These are phyloP conservation scores for Trypanosoma conorhini DNA, from an alignment of 208 protist genomes.

Conservation along the genomic window DNA sequence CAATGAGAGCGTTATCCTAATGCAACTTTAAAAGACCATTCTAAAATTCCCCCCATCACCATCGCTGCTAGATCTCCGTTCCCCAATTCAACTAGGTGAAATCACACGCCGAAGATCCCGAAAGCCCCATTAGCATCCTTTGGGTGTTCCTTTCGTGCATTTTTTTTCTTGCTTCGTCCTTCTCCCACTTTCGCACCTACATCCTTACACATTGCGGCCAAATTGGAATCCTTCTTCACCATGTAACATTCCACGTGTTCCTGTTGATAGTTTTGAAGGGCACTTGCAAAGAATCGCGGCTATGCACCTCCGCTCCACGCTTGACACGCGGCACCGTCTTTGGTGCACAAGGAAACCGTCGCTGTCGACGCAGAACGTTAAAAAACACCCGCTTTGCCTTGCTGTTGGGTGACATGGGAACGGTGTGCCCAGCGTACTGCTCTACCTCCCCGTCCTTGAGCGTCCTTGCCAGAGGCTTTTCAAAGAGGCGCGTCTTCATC, in stretches of 20 bases:
- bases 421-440: constrained; percentile 76
- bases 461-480: constrained; percentile 55
- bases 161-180: constrained; percentile 9
- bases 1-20: no score
- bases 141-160: neutral
- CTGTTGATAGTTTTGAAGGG: constrained; percentile 69
- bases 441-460: constrained; percentile 65
- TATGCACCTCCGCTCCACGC: constrained; percentile 30
- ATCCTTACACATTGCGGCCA: neutral
- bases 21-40: neutral
- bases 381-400: constrained; percentile 63
- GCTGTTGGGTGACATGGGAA: constrained; percentile 74
- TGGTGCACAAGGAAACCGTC: constrained; percentile 67
- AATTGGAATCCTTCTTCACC: constrained; percentile 31
- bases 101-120: no score
- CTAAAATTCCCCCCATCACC: no score
- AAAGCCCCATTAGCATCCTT: neutral
- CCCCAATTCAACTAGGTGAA: no score
- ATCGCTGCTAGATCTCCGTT: no score
- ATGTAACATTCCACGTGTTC: constrained; percentile 88
- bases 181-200: neutral
- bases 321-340: constrained; percentile 37
- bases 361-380: constrained; percentile 64
- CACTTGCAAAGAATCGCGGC: constrained; percentile 26
- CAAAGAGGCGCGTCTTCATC: constrained; percentile 62